Evolutionary conservation across 805 yeast genomes (phyloP).

Genomic region (Grigorovia transvaalensis): DNA sequence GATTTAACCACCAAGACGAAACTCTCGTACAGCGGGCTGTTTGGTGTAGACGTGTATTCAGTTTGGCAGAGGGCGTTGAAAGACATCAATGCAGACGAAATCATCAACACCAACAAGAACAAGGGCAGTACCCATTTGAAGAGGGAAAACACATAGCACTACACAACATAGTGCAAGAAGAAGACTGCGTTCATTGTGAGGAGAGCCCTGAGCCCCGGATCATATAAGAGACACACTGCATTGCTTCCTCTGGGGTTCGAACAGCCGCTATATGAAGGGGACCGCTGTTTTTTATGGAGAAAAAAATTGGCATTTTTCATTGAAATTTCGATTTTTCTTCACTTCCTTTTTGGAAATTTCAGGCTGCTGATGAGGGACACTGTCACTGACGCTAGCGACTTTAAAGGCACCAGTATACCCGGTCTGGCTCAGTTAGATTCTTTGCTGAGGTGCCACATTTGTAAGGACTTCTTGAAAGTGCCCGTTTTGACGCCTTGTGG

Average conservation of each 20-base stretch:
- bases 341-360: not conserved
- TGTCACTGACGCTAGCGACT: conserved; percentile 62
- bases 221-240: too few species aligned
- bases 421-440: conserved; percentile 53
- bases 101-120: not conserved
- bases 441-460: conserved; percentile 70
- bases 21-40: conserved; percentile 22
- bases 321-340: not conserved
- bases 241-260: too few species aligned
- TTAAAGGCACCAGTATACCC: conserved; percentile 47
- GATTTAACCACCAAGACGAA: conserved; percentile 12
- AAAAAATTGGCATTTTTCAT: not conserved
- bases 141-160: not conserved
- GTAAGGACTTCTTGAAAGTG: conserved; percentile 70
- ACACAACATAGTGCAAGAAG: too few species aligned
- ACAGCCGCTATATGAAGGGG: too few species aligned
- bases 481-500: conserved; percentile 81
- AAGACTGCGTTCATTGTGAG: too few species aligned
- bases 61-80: conserved; percentile 28
- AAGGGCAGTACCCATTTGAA: conserved; percentile 8
- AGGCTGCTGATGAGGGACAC: not conserved
- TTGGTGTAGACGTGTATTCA: conserved; percentile 29
- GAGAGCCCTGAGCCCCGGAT: too few species aligned
- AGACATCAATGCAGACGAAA: not conserved
- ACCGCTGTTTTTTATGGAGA: too few species aligned